phyloP scores from a whole-genome alignment of 805 yeast species.

The Wickerhamomyces chambardii region DNA sequence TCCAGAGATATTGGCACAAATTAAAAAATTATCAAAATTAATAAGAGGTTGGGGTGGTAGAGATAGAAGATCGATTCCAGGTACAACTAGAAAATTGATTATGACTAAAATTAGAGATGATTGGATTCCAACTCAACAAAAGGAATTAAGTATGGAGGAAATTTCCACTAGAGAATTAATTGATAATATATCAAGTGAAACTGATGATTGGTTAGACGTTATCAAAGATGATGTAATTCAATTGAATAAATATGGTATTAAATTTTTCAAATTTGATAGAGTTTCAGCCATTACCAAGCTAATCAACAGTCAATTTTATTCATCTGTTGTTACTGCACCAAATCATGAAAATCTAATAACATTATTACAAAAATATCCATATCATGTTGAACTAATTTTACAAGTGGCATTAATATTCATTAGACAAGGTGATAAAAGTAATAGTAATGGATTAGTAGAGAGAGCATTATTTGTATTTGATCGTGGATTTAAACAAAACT shows the following conservation, averaged over 20 bases:
- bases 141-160: conserved; percentile 54
- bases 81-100: conserved; percentile 55
- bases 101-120: conserved; percentile 71
- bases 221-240: conserved; percentile 28
- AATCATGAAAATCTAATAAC: conserved; percentile 67
- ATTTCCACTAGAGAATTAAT: conserved; percentile 29
- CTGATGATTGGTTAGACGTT: conserved; percentile 40
- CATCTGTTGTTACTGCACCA: conserved; percentile 62
- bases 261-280: conserved; percentile 45
- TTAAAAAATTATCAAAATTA: conserved; percentile 38
- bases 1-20: conserved; percentile 59
- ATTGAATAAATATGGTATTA: conserved; percentile 36
- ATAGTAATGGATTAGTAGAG: conserved; percentile 68
- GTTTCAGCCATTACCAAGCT: conserved; percentile 22
- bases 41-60: conserved; percentile 83
- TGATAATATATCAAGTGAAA: conserved; percentile 20
- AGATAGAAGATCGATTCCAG: conserved; percentile 68
- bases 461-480: conserved; percentile 75
- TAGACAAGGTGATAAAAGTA: conserved; percentile 66
- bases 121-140: conserved; percentile 65
- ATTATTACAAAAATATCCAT: conserved; percentile 50
- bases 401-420: conserved; percentile 69
- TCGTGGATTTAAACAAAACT: conserved; percentile 53
- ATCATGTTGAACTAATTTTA: conserved; percentile 69
- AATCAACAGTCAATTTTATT: conserved; percentile 40